Evolutionary conservation across 805 yeast genomes (phyloP).

Genomic region (Ogataea polymorpha): DNA sequence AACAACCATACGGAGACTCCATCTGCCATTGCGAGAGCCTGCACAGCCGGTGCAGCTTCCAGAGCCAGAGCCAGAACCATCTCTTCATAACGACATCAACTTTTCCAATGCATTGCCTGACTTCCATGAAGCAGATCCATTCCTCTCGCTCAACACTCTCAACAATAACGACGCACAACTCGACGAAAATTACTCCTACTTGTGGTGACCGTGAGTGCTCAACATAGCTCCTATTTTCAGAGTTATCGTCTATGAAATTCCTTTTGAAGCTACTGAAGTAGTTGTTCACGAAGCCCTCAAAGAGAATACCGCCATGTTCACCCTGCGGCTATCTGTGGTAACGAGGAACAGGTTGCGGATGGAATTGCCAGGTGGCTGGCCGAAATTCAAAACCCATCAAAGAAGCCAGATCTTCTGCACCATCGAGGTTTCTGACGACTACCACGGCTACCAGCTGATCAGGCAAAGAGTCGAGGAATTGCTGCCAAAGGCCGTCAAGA

Average conservation of each 20-base stretch:
- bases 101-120: slow-evolving; percentile 2
- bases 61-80: neutral
- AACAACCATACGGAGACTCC: slow-evolving; percentile 31
- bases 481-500: slow-evolving; percentile 38
- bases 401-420: slow-evolving; percentile 41
- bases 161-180: slow-evolving; percentile 1
- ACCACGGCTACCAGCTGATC: slow-evolving; percentile 38
- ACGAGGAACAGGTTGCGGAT: slow-evolving; percentile 58
- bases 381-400: slow-evolving; percentile 25
- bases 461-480: slow-evolving; percentile 41
- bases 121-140: slow-evolving; percentile 8
- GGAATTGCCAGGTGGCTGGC: slow-evolving; percentile 49
- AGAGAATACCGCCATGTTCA: slow-evolving; percentile 74
- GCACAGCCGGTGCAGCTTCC: slow-evolving; percentile 3
- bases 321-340: slow-evolving; percentile 64
- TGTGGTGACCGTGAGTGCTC: slow-evolving; percentile 1
- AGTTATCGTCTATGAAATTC: slow-evolving; percentile 39
- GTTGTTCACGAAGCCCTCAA: slow-evolving; percentile 57
- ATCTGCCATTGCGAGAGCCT: slow-evolving; percentile 20
- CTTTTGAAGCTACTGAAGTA: slow-evolving; percentile 37
- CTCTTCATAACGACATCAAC: neutral
- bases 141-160: slow-evolving; percentile 4
- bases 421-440: slow-evolving; percentile 34
- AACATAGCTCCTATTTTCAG: no score
- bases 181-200: slow-evolving; percentile 7